Evolutionary conservation across 176 grass and related monocot species (phyloP), one percentile per base, ranked within the genome.

Genomic region (Ensete glaucum): DNA sequence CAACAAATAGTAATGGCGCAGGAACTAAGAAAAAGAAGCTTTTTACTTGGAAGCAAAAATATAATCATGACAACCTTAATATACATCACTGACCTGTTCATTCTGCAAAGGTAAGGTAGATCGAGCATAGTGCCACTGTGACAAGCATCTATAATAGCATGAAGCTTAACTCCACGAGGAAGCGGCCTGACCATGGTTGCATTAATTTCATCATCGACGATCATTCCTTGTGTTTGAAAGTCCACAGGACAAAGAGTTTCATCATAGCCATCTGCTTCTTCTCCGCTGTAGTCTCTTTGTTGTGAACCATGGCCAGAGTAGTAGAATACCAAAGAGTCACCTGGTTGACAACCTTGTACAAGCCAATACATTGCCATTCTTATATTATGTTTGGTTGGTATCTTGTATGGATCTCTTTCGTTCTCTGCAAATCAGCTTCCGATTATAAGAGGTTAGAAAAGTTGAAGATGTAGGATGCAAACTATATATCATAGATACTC

Each of bases 201-300:
- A 84, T 99, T 99, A 58, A 94, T 94, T 79, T 99, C 95, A 62
- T 99, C 86, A 66, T 99, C 95, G 6, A 99, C 69, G 72, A 99
- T 91, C 95, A 99, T 99, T 79, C 95, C 95, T 62, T 99, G 90
- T 9, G 86, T 99, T 81, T 91, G 85, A 79, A 99, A 99, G 83
- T 99, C 95, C 64, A 99, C 79, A 0, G 95, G 95, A 69, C 90
- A 94, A n/a, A 99, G 80, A 15, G 90, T 99, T 83, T 99, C 95
- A 72, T 99, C 95, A 24, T 76, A 82, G 6, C 95, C 95, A 81
- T 99, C 95, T 75, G 58, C 81, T 77, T 99, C 95, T 17, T 99
- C 95, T 14, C 84, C 86, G 67, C 29, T 89, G 57, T 99, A 91
- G 80, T 83, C 84, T 78, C 86, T 84, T 73, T 87, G 90, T 64